These are phyloP conservation scores for Botrytis elliptica DNA, from an alignment of 2,329 filamentous ascomycete species.

Conservation along the genomic window DNA sequence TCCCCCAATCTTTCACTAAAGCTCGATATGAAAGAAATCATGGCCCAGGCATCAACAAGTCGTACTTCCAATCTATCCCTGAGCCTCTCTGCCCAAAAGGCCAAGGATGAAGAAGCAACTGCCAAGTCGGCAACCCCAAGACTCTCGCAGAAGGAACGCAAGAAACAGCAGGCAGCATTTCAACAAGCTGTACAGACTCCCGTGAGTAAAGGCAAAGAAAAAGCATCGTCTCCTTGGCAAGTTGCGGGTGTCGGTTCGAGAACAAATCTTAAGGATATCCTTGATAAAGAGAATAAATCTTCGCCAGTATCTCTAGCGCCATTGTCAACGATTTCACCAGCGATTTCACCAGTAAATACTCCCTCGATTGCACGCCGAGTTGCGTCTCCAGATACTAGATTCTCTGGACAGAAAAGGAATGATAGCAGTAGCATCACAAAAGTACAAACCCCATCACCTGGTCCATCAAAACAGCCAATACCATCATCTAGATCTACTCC, in stretches of 20 bases:
- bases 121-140: conserved; percentile 51
- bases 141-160: conserved; percentile 89
- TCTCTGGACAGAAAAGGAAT: conserved; percentile 52
- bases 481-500: conserved; percentile 39
- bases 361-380: conserved; percentile 47
- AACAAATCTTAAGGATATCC: conserved; percentile 51
- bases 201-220: conserved; percentile 43
- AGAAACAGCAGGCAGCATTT: conserved; percentile 64
- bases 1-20: conserved; percentile 37
- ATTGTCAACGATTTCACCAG: conserved; percentile 27
- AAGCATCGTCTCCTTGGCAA: conserved; percentile 63
- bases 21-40: conserved; percentile 72
- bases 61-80: conserved; percentile 53
- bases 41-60: conserved; percentile 62
- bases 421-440: conserved; percentile 24
- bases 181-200: conserved; percentile 44
- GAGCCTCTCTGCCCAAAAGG: conserved; percentile 52
- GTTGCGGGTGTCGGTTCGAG: conserved; percentile 50
- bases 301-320: conserved; percentile 34
- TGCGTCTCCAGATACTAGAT: conserved; percentile 62
- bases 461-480: conserved; percentile 22
- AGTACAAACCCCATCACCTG: conserved; percentile 21
- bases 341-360: conserved; percentile 32
- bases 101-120: conserved; percentile 35
- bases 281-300: conserved; percentile 40